phyloP scores from a whole-genome alignment of 495 filamentous ascomycete species.

The Friedmanniomyces endolithicus region DNA sequence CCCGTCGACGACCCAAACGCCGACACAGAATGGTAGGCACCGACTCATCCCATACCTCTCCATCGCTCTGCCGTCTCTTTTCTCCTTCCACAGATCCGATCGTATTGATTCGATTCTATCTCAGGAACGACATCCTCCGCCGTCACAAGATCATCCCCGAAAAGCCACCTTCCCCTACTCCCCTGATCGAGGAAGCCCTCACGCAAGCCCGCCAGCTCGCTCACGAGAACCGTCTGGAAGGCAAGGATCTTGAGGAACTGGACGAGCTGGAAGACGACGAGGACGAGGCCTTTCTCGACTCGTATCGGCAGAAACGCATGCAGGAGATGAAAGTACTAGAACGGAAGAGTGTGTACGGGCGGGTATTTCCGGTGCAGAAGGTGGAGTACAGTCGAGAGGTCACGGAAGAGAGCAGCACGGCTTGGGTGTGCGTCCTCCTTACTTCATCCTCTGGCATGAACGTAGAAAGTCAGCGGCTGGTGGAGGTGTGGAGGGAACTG shows the following conservation, averaged over 20 bases:
- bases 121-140: slow-evolving; percentile 96
- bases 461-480: slow-evolving; percentile 66
- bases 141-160: slow-evolving; percentile 93
- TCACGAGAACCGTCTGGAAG: slow-evolving; percentile 81
- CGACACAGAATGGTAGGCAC: slow-evolving; percentile 83
- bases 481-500: slow-evolving; percentile 75
- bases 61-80: background rate
- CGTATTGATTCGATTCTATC: background rate
- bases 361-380: slow-evolving; percentile 88
- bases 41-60: background rate
- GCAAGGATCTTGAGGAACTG: slow-evolving; percentile 86
- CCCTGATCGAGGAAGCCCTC: slow-evolving; percentile 91
- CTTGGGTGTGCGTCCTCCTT: slow-evolving; percentile 72
- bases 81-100: background rate
- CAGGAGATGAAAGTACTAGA: slow-evolving; percentile 64
- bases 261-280: slow-evolving; percentile 89
- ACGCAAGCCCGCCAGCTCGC: slow-evolving; percentile 64
- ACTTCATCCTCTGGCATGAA: slow-evolving; percentile 66
- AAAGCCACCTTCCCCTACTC: slow-evolving; percentile 86
- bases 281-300: slow-evolving; percentile 79
- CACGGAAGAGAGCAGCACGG: slow-evolving; percentile 70
- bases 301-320: slow-evolving; percentile 58
- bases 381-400: slow-evolving; percentile 83
- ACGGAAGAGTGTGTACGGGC: slow-evolving; percentile 64
- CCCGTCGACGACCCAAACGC: slow-evolving; percentile 91